Percentiles rank a stretch among this genome's conserved stretches.
These are phyloP conservation scores for Colletotrichum costaricense DNA, from an alignment of 2,329 filamentous ascomycete genomes.

Conservation along the genomic window DNA sequence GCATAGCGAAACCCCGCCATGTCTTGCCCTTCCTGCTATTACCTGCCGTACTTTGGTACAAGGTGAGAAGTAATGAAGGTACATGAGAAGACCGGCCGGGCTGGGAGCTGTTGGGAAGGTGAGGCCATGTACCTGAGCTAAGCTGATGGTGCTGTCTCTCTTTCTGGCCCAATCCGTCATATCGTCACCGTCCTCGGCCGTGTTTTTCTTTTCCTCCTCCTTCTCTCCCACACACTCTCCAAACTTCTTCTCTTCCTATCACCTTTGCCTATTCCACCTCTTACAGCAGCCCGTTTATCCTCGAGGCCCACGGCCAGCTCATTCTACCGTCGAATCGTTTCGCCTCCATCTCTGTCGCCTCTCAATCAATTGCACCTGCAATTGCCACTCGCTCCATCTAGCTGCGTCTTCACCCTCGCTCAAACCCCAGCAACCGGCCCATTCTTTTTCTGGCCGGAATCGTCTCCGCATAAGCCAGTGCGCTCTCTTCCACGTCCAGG, in stretches of 20 bases:
- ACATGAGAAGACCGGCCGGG: neutral
- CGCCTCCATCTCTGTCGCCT: neutral
- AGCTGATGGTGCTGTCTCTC: neutral
- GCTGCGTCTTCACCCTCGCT: neutral
- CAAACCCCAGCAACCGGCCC: slow-evolving; percentile 5
- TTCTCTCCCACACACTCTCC: neutral
- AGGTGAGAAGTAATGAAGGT: neutral
- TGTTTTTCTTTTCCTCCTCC: slow-evolving; percentile 1
- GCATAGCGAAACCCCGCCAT: neutral
- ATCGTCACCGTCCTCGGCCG: slow-evolving; percentile 14
- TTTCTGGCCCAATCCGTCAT: slow-evolving; percentile 1
- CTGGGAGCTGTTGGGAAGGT: neutral
- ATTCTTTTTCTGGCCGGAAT: slow-evolving; percentile 26
- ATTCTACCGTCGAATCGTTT: neutral
- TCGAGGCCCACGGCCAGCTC: neutral
- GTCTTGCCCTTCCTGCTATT: neutral
- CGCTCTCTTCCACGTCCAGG: neutral
- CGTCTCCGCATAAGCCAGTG: slow-evolving; percentile 32
- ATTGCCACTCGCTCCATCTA: neutral
- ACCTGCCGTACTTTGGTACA: neutral
- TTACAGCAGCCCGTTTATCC: neutral
- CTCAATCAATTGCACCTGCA: neutral
- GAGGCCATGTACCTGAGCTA: neutral
- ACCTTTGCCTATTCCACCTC: neutral
- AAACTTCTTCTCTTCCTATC: neutral